Percentiles rank a stretch among this genome's conserved stretches.
phyloP scores from a whole-genome alignment of 2,329 filamentous ascomycete genomes.

The Phialophora macrospora region DNA sequence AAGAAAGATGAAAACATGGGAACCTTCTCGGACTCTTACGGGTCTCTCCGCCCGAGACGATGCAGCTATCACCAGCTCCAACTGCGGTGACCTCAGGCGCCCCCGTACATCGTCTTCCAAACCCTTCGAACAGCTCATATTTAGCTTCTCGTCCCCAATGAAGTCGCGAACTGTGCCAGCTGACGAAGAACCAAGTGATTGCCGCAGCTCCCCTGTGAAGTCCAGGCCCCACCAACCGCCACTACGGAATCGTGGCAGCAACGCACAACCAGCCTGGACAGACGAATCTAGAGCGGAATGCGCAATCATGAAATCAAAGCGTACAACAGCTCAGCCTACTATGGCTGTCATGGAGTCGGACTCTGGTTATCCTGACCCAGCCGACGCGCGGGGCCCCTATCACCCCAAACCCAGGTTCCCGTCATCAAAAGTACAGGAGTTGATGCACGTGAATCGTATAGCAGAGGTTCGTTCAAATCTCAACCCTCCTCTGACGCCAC shows the following conservation, averaged over 20 bases:
- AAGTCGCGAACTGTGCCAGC: background rate
- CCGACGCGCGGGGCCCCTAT: background rate
- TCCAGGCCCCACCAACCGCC: background rate
- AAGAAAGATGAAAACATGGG: background rate
- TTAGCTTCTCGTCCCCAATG: background rate
- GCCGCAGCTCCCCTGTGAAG: background rate
- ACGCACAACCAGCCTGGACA: background rate
- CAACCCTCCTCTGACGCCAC: too few relatives aligned
- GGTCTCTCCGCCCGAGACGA: background rate
- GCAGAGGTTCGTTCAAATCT: too few relatives aligned
- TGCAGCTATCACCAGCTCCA: background rate
- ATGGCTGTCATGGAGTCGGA: background rate
- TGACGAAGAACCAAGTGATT: background rate
- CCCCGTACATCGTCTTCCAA: background rate
- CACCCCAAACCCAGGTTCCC: background rate
- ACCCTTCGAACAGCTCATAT: background rate
- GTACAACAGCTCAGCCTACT: background rate
- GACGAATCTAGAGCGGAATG: conserved; percentile 9
- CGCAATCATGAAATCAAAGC: conserved; percentile 7
- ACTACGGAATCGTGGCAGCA: background rate
- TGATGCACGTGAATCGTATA: too few relatives aligned
- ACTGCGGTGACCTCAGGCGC: background rate
- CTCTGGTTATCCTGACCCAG: background rate
- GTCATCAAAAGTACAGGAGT: background rate
- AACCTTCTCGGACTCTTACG: background rate